Evolutionary conservation across 140 eudicot species (phyloP), one percentile per base, ranked within the genome.

Genomic region (Ambrosia hybrid): DNA sequence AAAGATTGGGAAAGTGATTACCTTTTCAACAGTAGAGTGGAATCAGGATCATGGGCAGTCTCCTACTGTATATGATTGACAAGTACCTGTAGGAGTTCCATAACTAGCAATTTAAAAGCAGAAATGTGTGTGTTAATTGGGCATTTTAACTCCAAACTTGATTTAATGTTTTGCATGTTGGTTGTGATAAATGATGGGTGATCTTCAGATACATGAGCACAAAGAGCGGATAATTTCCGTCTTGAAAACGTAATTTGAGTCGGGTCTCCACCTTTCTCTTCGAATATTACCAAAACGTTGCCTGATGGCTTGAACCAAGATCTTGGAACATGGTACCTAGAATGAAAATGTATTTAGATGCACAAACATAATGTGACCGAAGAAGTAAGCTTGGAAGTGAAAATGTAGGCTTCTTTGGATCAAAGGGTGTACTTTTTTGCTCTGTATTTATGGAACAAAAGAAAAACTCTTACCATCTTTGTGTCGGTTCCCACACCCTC

Each of bases 391-490:
- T n/a, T n/a, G n/a, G n/a, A n/a, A n/a, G n/a, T n/a, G n/a, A n/a
- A n/a, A n/a, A n/a, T n/a, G n/a, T n/a, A n/a, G n/a, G n/a, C n/a
- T n/a, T n/a, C n/a, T n/a, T n/a, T n/a, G n/a, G n/a, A n/a, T n/a
- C n/a, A n/a, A n/a, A n/a, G n/a, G n/a, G n/a, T n/a, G n/a, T n/a
- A n/a, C n/a, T n/a, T n/a, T n/a, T n/a, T n/a, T n/a, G n/a, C n/a
- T n/a, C n/a, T n/a, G n/a, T n/a, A n/a, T n/a, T n/a, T n/a, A n/a
- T n/a, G n/a, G n/a, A n/a, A n/a, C n/a, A n/a, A n/a, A n/a, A n/a
- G n/a, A n/a, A n/a, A n/a, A n/a, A n/a, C n/a, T n/a, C n/a, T n/a
- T 84, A 93, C 99, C 99, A 95, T 91, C 99, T 86, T 76, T 95
- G 99, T 59, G 97, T 75, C 26, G 97, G 95, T 76, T 95, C 83